These are phyloP conservation scores for Skeletonema tropicum DNA, from an alignment of 108 stramenopile genomes.

Conservation along the genomic window DNA sequence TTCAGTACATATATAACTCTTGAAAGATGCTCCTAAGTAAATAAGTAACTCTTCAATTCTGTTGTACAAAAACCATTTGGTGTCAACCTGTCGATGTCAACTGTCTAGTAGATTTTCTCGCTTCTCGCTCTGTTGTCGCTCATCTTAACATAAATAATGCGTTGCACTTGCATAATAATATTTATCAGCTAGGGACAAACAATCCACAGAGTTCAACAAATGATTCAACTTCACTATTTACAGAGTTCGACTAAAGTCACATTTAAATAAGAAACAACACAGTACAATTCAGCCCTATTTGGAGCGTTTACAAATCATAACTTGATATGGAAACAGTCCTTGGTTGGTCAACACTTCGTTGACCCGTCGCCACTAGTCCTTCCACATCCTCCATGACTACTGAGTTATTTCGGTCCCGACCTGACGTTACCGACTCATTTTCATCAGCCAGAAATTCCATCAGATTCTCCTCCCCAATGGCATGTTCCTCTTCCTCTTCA, in stretches of 20 bases:
- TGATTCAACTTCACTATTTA: too few relatives aligned
- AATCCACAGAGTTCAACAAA: not conserved
- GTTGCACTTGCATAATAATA: too few relatives aligned
- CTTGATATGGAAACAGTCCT: slow-evolving; percentile 54
- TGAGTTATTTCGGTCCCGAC: slow-evolving; percentile 33
- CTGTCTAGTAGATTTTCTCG: too few relatives aligned
- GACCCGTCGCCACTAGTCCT: slow-evolving; percentile 2
- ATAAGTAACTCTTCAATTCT: too few relatives aligned
- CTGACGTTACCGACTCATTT: slow-evolving; percentile 16
- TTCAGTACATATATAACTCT: too few relatives aligned
- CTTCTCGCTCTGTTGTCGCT: too few relatives aligned
- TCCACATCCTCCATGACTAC: slow-evolving; percentile 49
- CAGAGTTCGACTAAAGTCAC: not conserved
- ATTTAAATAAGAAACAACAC: not conserved
- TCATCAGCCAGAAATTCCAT: slow-evolving; percentile 29
- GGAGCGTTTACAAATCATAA: slow-evolving; percentile 40
- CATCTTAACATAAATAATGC: too few relatives aligned
- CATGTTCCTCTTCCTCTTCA: not conserved
- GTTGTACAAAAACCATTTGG: too few relatives aligned
- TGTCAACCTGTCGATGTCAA: too few relatives aligned
- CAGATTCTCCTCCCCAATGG: slow-evolving; percentile 28
- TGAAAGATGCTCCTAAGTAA: too few relatives aligned
- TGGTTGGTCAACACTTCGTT: slow-evolving; percentile 38
- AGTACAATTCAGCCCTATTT: not conserved
- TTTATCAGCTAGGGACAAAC: too few relatives aligned